These are phyloP conservation scores for Orobanche coerulescens DNA, from an alignment of 257 asterid genomes.

Conservation along the genomic window DNA sequence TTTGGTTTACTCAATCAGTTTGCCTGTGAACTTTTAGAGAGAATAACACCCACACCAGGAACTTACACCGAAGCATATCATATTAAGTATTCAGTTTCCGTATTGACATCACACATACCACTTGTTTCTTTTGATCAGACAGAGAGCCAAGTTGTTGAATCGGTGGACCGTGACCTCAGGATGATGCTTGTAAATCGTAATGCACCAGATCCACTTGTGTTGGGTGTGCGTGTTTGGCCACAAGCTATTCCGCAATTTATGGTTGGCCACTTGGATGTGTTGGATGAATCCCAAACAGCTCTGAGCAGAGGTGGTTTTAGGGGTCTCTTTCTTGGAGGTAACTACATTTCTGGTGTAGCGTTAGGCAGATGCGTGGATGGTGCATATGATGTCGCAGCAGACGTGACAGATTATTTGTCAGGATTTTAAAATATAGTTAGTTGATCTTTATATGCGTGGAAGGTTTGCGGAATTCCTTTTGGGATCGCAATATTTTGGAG, in stretches of 20 bases:
- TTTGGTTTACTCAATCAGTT: neutral
- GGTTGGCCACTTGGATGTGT: slow-evolving; percentile 74
- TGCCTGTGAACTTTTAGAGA: neutral
- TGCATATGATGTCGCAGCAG: slow-evolving; percentile 72
- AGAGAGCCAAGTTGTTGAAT: slow-evolving; percentile 78
- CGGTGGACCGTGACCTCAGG: slow-evolving; percentile 90
- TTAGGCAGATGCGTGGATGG: slow-evolving; percentile 94
- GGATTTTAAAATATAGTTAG: slow-evolving; percentile 34
- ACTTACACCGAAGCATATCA: neutral
- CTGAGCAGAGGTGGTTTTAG: slow-evolving; percentile 46
- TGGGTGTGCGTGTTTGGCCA: slow-evolving; percentile 87
- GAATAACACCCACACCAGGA: neutral
- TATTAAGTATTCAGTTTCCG: slow-evolving; percentile 5
- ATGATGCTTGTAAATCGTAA: slow-evolving; percentile 70
- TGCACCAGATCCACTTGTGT: slow-evolving; percentile 58
- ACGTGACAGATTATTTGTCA: slow-evolving; percentile 64
- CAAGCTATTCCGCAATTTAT: slow-evolving; percentile 92
- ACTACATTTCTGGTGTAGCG: slow-evolving; percentile 85
- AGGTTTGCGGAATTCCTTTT: neutral
- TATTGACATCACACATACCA: neutral
- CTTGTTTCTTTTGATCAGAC: slow-evolving; percentile 37
- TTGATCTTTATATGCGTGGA: slow-evolving; percentile 19
- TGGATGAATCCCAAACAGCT: slow-evolving; percentile 57
- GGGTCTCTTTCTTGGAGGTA: slow-evolving; percentile 87
- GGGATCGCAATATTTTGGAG: neutral